Base-by-base conservation (phyloP, 768 basidiomycete genomes). In the Rossbeevera mucosa region DNA sequence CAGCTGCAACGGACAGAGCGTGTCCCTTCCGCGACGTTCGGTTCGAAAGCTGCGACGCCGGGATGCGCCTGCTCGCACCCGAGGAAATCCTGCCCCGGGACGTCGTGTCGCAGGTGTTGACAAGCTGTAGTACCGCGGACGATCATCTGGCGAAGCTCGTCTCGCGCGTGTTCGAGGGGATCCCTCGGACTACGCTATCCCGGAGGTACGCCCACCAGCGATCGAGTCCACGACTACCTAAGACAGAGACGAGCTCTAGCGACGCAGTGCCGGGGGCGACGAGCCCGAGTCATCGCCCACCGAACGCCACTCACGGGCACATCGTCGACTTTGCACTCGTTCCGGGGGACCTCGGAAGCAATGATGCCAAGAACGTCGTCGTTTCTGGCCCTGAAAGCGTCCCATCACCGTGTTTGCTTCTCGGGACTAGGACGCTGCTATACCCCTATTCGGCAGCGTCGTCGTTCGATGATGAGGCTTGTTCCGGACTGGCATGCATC, bases 11-110 rank as follows among this genome's bases (percentile, higher is more conserved):
- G 12, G 36, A 50, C 13, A 42, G 7, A 38, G 24, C n/a, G 7
- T 65, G 64, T 50, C 60, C 56, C 25, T 56, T 59, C 38, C 42
- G 53, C 41, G 11, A 41, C 29, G 55, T 65, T 36, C 60, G 57
- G 44, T 62, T 59, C 30, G 62, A 51, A 16, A 47, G 46, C 18
- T 42, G 41, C 31, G 48, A 25, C 5, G 30, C 28, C 31, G 48
- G 46, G 47, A 43, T 49, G 12, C 43, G 48, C 20, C 33, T 29
- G 26, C 16, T 13, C 8, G 9, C 33, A 13, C 44, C 48, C 3
- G 53, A 51, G 2, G 56, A 54, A 44, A 41, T 45, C 22, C 18
- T 60, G 12, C 52, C 63, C 21, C 54, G 21, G 28, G 53, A 51
- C 30, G 28, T 57, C 25, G 47, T 61, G 14, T 53, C 59, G 3